Evolutionary conservation across 2,329 filamentous ascomycete genomes (phyloP).

Genomic region (Mycocentrospora acerina): DNA sequence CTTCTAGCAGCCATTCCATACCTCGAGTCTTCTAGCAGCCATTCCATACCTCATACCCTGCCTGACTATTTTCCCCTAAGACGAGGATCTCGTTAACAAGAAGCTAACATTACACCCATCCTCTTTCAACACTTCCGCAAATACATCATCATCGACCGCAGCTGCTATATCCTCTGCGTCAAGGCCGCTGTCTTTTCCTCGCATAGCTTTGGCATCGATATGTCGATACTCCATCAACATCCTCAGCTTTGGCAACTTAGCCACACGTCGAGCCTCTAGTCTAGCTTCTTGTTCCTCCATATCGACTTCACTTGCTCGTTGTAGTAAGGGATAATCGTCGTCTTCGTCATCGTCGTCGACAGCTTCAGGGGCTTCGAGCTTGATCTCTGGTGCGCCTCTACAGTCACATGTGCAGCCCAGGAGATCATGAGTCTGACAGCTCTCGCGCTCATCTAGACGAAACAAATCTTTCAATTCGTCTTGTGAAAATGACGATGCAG

Average conservation of each 20-base stretch:
- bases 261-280: slow-evolving; percentile 40
- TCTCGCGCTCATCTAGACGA: slow-evolving; percentile 60
- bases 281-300: slow-evolving; percentile 49
- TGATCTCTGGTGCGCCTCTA: slow-evolving; percentile 42
- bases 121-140: slow-evolving; percentile 53
- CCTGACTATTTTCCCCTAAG: too few relatives aligned
- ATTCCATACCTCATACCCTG: too few relatives aligned
- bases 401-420: slow-evolving; percentile 65
- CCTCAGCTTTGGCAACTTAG: slow-evolving; percentile 47
- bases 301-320: slow-evolving; percentile 49
- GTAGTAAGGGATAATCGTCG: slow-evolving; percentile 26
- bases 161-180: slow-evolving; percentile 32
- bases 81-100: slow-evolving; percentile 50
- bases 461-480: slow-evolving; percentile 70
- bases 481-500: slow-evolving; percentile 62
- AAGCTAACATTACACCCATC: slow-evolving; percentile 49
- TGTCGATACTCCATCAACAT: slow-evolving; percentile 59
- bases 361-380: slow-evolving; percentile 11
- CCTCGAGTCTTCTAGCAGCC: too few relatives aligned
- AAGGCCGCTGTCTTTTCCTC: slow-evolving; percentile 9
- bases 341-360: slow-evolving; percentile 23
- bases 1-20: too few relatives aligned
- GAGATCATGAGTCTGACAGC: slow-evolving; percentile 69
- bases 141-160: slow-evolving; percentile 53
- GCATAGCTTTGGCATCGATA: slow-evolving; percentile 45